phyloP scores from a whole-genome alignment of 257 asterid genomes.

The Solanum sejunctum region DNA sequence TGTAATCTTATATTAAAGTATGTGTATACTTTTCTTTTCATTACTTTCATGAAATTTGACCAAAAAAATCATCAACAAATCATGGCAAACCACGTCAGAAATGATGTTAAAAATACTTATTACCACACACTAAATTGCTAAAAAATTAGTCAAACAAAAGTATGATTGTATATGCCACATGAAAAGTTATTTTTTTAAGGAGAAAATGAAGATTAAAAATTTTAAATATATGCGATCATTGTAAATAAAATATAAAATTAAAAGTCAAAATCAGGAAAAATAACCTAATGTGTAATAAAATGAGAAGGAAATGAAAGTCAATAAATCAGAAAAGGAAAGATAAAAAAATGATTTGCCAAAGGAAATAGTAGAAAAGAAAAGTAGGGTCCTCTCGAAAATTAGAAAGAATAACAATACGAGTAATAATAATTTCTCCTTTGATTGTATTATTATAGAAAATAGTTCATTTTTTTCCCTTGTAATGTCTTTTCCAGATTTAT shows the following conservation, averaged over 20 bases:
- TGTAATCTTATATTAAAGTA: neutral
- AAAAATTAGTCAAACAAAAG: constrained; percentile 2
- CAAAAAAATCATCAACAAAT: neutral
- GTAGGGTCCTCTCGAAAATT: neutral
- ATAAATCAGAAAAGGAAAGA: neutral
- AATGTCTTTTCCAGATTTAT: too few species aligned
- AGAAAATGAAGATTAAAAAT: neutral
- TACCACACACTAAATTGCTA: neutral
- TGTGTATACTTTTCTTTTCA: neutral
- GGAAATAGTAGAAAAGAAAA: neutral
- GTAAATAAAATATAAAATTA: neutral
- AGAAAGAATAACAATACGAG: neutral
- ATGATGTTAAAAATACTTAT: neutral
- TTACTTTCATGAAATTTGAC: neutral
- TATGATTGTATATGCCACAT: too few species aligned
- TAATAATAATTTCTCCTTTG: too few species aligned
- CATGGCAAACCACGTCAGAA: neutral
- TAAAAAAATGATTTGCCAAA: neutral
- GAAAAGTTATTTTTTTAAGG: too few species aligned
- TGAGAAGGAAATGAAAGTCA: neutral
- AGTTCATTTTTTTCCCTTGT: too few species aligned
- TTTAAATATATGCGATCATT: neutral
- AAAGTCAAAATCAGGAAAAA: neutral
- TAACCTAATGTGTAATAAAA: neutral
- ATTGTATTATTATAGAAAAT: too few species aligned